These are phyloP conservation scores for Amaranthus hypochondriacus DNA, from an alignment of 148 eudicot species.

Conservation along the genomic window DNA sequence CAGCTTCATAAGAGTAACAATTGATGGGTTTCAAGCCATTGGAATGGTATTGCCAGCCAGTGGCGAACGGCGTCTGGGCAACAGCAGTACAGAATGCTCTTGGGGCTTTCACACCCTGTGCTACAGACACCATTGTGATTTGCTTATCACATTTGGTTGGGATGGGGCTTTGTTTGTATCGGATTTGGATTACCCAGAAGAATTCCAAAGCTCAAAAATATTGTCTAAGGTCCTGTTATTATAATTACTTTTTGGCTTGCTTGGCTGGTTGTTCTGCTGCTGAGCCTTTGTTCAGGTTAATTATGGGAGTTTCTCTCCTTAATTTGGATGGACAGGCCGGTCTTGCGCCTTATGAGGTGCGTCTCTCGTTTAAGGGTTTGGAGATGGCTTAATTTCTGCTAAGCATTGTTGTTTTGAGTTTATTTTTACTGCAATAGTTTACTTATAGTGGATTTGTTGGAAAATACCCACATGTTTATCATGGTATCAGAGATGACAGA, in stretches of 20 bases:
- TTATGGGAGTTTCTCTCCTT: slow-evolving; percentile 75
- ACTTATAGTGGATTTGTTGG: no score
- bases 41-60: slow-evolving; percentile 86
- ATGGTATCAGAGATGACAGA: no score
- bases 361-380: slow-evolving; percentile 5
- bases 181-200: slow-evolving; percentile 66
- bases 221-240: slow-evolving; percentile 63
- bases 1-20: not conserved
- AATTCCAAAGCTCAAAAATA: slow-evolving; percentile 50
- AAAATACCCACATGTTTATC: no score
- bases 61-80: slow-evolving; percentile 77
- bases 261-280: slow-evolving; percentile 73
- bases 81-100: slow-evolving; percentile 68
- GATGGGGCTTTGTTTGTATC: slow-evolving; percentile 59
- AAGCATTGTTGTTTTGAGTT: not conserved
- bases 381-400: slow-evolving; percentile 31
- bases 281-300: slow-evolving; percentile 76
- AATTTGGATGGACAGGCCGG: slow-evolving; percentile 73
- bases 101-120: slow-evolving; percentile 93
- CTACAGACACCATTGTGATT: slow-evolving; percentile 61
- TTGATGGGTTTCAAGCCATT: slow-evolving; percentile 73
- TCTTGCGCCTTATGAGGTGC: slow-evolving; percentile 86
- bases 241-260: slow-evolving; percentile 61
- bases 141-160: slow-evolving; percentile 60
- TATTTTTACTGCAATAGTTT: not conserved